Percentiles rank a stretch among this genome's conserved stretches.
Conservation (phyloP, 441 rosid genomes). For the Erodium moschatum region DNA sequence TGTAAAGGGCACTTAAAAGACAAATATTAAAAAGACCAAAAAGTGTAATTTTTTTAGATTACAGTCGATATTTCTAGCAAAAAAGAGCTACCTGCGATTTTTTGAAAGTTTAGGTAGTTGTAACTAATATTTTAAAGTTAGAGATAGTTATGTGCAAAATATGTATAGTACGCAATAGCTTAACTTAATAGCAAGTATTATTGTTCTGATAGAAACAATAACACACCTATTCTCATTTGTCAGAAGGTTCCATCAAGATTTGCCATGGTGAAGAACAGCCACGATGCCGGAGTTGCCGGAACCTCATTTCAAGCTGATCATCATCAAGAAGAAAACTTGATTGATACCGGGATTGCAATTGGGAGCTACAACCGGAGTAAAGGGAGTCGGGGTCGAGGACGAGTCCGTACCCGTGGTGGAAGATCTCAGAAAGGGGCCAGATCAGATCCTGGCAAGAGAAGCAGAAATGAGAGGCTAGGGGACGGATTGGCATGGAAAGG, state of each 20-base stretch:
- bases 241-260: slow-evolving; percentile 48
- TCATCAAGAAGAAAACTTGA: slow-evolving; percentile 43
- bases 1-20: too few relatives aligned
- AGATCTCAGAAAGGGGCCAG: slow-evolving; percentile 41
- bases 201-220: too few relatives aligned
- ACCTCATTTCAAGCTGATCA: slow-evolving; percentile 31
- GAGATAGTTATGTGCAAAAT: too few relatives aligned
- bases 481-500: slow-evolving; percentile 38
- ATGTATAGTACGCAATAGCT: too few relatives aligned
- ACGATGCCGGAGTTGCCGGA: slow-evolving; percentile 25
- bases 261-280: slow-evolving; percentile 30
- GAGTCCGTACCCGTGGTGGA: slow-evolving; percentile 35
- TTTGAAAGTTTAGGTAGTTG: too few relatives aligned
- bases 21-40: too few relatives aligned
- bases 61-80: too few relatives aligned
- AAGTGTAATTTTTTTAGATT: too few relatives aligned
- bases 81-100: too few relatives aligned
- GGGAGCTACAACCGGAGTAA: slow-evolving; percentile 15
- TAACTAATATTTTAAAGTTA: too few relatives aligned
- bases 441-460: slow-evolving; percentile 42
- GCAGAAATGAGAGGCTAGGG: slow-evolving; percentile 17
- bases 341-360: slow-evolving; percentile 30
- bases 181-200: too few relatives aligned
- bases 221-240: not conserved
- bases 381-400: slow-evolving; percentile 34